Percentiles rank a stretch among this genome's conserved stretches.
Conservation (phyloP, 1,139 yeast species). For the Ashbya aceris region DNA sequence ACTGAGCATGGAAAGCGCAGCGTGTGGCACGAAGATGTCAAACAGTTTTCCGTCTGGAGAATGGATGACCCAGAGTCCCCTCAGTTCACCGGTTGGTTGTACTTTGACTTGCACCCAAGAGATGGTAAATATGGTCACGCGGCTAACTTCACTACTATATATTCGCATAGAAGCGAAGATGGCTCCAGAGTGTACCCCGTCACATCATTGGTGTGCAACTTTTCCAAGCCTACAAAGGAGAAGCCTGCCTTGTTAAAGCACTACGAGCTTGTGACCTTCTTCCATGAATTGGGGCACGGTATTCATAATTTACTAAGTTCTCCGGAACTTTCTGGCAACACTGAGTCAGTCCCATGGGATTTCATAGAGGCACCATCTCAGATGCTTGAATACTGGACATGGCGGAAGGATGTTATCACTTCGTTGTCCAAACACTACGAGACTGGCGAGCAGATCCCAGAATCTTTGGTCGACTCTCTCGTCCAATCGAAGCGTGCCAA, state of each 20-base stretch:
- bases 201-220: conserved; percentile 76
- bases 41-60: conserved; percentile 66
- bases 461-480: conserved; percentile 50
- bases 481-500: conserved; percentile 65
- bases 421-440: conserved; percentile 57
- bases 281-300: conserved; percentile 89
- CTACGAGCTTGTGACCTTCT: conserved; percentile 70
- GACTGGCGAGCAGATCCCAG: conserved; percentile 49
- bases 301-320: conserved; percentile 78
- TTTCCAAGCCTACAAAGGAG: conserved; percentile 61
- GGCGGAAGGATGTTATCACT: conserved; percentile 57
- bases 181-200: conserved; percentile 54
- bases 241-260: conserved; percentile 75
- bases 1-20: conserved; percentile 32
- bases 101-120: conserved; percentile 76
- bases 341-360: conserved; percentile 56
- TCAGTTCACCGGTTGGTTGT: conserved; percentile 70
- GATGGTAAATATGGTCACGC: conserved; percentile 84
- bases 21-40: conserved; percentile 74
- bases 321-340: conserved; percentile 30
- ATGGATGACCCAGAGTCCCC: conserved; percentile 38
- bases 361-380: conserved; percentile 89
- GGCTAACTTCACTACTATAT: conserved; percentile 63
- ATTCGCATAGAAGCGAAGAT: conserved; percentile 46
- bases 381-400: conserved; percentile 82